phyloP scores from a whole-genome alignment of 257 asterid genomes.

The Petunia axillaris region DNA sequence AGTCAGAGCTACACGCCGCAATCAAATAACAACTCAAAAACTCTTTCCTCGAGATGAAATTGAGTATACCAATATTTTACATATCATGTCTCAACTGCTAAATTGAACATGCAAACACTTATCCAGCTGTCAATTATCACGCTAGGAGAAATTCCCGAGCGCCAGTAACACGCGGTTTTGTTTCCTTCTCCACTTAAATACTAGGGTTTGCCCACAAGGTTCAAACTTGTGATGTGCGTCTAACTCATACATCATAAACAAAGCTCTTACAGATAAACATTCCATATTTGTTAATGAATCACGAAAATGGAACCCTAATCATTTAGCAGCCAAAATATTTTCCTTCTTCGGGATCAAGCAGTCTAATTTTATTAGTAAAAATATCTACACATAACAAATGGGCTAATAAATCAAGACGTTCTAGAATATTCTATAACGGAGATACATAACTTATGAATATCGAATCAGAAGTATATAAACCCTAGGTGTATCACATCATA shows the following conservation, averaged over 20 bases:
- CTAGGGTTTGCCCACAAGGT: too few relatives aligned
- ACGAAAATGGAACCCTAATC: constrained; percentile 8
- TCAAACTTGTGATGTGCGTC: too few relatives aligned
- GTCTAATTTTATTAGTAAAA: too few relatives aligned
- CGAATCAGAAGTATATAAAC: neutral
- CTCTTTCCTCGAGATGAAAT: neutral
- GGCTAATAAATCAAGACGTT: neutral
- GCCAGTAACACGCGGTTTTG: too few relatives aligned
- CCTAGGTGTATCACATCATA: neutral
- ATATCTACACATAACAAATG: neutral
- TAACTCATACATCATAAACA: neutral
- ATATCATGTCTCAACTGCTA: neutral
- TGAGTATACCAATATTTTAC: neutral
- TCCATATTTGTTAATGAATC: too few relatives aligned
- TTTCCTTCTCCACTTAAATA: too few relatives aligned
- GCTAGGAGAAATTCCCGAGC: too few relatives aligned
- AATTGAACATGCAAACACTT: neutral
- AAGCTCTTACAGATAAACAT: neutral
- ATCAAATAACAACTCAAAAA: neutral
- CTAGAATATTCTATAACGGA: neutral
- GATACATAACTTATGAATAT: neutral
- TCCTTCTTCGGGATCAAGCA: too few relatives aligned
- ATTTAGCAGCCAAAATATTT: neutral
- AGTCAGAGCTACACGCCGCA: neutral
- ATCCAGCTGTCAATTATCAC: neutral